These are phyloP conservation scores for Ustilago shanxiensis DNA, from an alignment of 1,284 basidiomycete genomes.

Conservation along the genomic window DNA sequence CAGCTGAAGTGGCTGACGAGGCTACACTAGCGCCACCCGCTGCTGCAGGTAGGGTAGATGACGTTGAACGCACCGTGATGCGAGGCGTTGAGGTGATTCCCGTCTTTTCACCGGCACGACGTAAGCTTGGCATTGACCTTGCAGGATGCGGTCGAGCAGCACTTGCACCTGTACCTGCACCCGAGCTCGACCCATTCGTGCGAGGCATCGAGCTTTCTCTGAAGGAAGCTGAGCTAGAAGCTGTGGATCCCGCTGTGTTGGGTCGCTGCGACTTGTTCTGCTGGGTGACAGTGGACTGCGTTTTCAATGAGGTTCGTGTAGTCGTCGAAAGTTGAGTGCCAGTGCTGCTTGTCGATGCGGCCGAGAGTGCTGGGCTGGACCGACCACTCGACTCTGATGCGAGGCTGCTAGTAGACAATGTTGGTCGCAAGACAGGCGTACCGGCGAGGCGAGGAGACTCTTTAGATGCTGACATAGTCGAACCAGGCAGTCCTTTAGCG, in stretches of 20 bases:
- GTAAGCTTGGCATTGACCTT: conserved; percentile 48
- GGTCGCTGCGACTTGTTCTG: conserved; percentile 21
- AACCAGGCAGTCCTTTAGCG: conserved; percentile 16
- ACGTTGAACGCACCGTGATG: conserved; percentile 42
- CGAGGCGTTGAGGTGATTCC: conserved; percentile 33
- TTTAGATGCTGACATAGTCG: conserved; percentile 17
- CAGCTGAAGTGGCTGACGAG: not conserved
- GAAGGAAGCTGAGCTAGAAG: conserved; percentile 9
- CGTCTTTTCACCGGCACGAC: conserved; percentile 25
- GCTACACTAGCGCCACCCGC: not conserved
- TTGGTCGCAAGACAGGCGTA: conserved; percentile 21
- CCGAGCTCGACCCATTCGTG: conserved; percentile 14
- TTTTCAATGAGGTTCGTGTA: conserved; percentile 26
- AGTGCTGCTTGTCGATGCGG: conserved; percentile 23
- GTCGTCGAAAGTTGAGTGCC: conserved; percentile 33
- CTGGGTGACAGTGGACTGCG: conserved; percentile 2
- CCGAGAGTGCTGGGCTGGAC: conserved; percentile 44
- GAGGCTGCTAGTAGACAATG: conserved; percentile 41
- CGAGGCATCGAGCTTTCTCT: conserved; percentile 15
- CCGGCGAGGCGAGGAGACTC: conserved; percentile 28
- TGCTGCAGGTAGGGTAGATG: conserved; percentile 21
- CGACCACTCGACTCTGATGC: conserved; percentile 38
- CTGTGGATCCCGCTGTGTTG: conserved; percentile 20
- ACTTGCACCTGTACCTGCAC: not conserved
- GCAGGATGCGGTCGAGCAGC: conserved; percentile 31